These are phyloP conservation scores for Malassezia sp. DNA, from an alignment of 1,284 basidiomycete species.

Conservation along the genomic window DNA sequence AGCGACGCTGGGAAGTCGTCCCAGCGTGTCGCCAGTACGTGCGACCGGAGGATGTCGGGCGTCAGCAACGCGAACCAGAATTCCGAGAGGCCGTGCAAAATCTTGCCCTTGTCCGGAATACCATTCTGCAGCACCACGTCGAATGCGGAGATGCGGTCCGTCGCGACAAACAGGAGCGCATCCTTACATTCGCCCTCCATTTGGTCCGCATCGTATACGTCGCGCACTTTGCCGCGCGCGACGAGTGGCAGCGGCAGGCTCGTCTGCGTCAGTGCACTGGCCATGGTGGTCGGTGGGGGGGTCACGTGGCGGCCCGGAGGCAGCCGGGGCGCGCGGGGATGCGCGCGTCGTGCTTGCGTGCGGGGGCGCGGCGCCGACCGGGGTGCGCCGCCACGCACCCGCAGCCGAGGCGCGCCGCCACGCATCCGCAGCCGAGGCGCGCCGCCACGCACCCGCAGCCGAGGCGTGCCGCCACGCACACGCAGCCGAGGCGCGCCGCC, in stretches of 20 bases:
- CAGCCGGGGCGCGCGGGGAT: neutral
- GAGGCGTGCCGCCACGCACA: no score
- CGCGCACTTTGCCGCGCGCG: constrained; percentile 44
- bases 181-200: constrained; percentile 22
- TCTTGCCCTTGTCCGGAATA: constrained; percentile 81
- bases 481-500: no score
- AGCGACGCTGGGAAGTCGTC: constrained; percentile 28
- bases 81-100: constrained; percentile 76
- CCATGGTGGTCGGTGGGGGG: neutral
- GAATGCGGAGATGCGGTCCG: constrained; percentile 90
- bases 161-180: constrained; percentile 71
- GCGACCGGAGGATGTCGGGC: constrained; percentile 32
- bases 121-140: constrained; percentile 63
- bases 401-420: no score
- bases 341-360: neutral
- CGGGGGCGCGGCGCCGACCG: no score
- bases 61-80: constrained; percentile 81
- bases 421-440: no score
- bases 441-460: no score
- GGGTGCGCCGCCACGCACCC: no score
- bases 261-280: constrained; percentile 26
- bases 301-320: neutral
- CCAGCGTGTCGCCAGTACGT: constrained; percentile 36
- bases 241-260: constrained; percentile 39
- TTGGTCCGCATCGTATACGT: constrained; percentile 41